Evolutionary conservation across 2,329 filamentous ascomycete species (phyloP).

Genomic region (Cercospora sesami): DNA sequence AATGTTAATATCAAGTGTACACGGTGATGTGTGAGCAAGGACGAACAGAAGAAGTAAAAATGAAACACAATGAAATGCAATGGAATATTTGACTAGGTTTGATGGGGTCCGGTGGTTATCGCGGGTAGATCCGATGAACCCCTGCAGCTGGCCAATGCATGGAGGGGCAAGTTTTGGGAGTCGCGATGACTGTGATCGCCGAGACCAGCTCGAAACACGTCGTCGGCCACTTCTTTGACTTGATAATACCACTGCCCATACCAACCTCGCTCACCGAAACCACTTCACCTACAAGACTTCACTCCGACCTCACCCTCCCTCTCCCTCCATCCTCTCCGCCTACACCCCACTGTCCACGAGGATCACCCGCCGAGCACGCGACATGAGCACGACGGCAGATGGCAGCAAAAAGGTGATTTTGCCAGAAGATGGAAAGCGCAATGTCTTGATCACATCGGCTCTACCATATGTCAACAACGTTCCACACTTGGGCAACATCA

Average conservation of each 20-base stretch:
- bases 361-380: conserved; percentile 9
- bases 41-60: too few relatives aligned
- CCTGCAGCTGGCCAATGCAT: conserved; percentile 7
- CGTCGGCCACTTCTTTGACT: not conserved
- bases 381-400: conserved; percentile 15
- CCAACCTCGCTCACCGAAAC: not conserved
- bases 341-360: not conserved
- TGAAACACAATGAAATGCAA: too few relatives aligned
- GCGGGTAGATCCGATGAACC: not conserved
- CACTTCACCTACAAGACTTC: not conserved
- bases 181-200: conserved; percentile 8
- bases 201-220: conserved; percentile 1
- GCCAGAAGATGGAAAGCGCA: conserved; percentile 64
- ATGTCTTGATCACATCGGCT: conserved; percentile 89
- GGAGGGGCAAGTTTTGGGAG: conserved; percentile 2
- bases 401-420: conserved; percentile 40
- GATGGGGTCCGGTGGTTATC: not conserved
- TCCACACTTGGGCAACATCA: conserved; percentile 83
- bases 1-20: too few relatives aligned
- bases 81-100: too few relatives aligned
- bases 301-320: not conserved
- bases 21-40: too few relatives aligned
- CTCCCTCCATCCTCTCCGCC: not conserved
- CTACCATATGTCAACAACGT: conserved; percentile 78
- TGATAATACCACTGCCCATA: not conserved